Conservation (phyloP, 345 rosid species). For the Sisymbrium altissimum region DNA sequence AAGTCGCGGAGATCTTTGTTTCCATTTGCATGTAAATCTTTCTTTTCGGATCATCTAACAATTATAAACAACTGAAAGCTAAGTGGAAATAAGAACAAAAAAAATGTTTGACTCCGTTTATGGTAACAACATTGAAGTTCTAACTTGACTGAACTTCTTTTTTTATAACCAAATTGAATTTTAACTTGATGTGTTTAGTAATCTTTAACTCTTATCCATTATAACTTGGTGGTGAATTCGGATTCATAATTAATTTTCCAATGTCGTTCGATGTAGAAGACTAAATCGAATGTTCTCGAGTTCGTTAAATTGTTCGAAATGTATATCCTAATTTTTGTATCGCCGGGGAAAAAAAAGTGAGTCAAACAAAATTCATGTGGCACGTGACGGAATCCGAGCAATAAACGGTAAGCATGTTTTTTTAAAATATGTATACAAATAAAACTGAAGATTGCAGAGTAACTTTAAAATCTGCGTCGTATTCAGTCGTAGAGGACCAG, state of each 20-base stretch:
- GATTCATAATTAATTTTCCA: not conserved
- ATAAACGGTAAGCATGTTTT: slow-evolving; percentile 1
- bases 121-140: not conserved
- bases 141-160: not conserved
- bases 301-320: not conserved
- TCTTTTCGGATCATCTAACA: not conserved
- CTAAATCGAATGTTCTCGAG: not conserved
- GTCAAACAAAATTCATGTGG: slow-evolving; percentile 18
- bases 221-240: not conserved
- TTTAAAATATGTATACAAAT: not conserved
- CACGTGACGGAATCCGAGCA: slow-evolving; percentile 25
- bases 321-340: not conserved
- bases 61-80: not conserved
- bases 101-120: not conserved
- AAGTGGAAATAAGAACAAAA: not conserved
- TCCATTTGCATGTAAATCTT: slow-evolving; percentile 10
- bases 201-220: not conserved
- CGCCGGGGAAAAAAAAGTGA: not conserved
- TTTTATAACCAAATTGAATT: too few species aligned
- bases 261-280: not conserved
- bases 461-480: not conserved
- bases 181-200: not conserved
- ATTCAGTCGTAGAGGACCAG: not conserved
- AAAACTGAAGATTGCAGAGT: not conserved
- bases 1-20: slow-evolving; percentile 26